These are phyloP conservation scores for Diphasiastrum complanatum DNA, from an alignment of 83 land plant genomes.

Conservation along the genomic window DNA sequence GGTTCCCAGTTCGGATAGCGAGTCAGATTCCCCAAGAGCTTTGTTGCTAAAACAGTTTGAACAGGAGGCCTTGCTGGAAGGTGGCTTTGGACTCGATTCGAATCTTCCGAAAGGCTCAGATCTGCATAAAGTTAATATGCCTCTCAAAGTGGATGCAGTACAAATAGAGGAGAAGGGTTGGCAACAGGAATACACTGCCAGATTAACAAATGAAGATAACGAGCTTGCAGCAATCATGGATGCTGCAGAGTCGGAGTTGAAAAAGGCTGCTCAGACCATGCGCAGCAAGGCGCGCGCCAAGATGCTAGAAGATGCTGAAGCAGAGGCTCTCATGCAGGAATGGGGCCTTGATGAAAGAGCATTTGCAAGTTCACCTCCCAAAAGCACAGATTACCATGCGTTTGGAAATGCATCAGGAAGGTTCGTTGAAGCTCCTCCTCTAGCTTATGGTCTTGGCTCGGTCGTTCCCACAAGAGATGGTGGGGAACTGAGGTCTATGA, in stretches of 20 bases:
- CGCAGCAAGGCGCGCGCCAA: slow-evolving; percentile 48
- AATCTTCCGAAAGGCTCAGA: slow-evolving; percentile 8
- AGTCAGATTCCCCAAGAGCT: slow-evolving; percentile 25
- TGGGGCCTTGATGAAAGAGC: slow-evolving; percentile 62
- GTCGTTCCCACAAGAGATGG: slow-evolving; percentile 58
- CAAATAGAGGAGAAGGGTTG: not conserved
- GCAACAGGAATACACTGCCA: not conserved
- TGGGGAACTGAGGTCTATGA: slow-evolving; percentile 66
- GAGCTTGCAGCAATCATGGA: slow-evolving; percentile 35
- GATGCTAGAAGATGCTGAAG: slow-evolving; percentile 63
- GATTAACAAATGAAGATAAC: slow-evolving; percentile 27
- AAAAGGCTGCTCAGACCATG: slow-evolving; percentile 28
- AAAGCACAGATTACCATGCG: slow-evolving; percentile 40
- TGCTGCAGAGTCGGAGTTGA: slow-evolving; percentile 38
- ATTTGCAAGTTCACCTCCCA: slow-evolving; percentile 44
- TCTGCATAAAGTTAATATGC: no score
- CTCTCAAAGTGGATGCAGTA: slow-evolving; percentile 25
- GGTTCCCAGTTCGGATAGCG: slow-evolving; percentile 17
- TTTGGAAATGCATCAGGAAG: slow-evolving; percentile 24
- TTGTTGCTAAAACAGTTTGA: slow-evolving; percentile 33
- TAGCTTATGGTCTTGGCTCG: slow-evolving; percentile 62
- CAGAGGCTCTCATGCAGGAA: slow-evolving; percentile 63
- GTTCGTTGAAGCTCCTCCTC: slow-evolving; percentile 52
- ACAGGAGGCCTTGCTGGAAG: slow-evolving; percentile 27
- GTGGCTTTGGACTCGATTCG: slow-evolving; percentile 11